Conservation (phyloP, 169 alveolate genomes). For the Plasmodium vivax region DNA sequence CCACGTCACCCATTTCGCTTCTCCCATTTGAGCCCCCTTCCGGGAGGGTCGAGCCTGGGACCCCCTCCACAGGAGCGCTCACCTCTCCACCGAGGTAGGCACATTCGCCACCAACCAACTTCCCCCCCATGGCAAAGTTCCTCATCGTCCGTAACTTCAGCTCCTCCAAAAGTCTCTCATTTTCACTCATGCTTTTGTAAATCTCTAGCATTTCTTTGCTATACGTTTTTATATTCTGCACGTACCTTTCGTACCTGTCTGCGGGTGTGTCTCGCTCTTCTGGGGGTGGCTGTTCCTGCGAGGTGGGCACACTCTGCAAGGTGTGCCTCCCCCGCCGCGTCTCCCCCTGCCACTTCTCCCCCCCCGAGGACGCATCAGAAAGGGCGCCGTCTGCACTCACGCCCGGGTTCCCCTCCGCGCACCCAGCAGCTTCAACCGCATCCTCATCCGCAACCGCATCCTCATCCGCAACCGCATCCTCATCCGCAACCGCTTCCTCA, state of each 20-base stretch:
- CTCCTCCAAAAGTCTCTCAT: constrained; percentile 26
- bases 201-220: constrained; percentile 49
- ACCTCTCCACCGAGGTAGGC: not conserved
- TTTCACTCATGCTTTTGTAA: constrained; percentile 38
- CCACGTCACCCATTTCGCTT: not conserved
- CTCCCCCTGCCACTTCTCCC: too few species aligned
- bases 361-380: not conserved
- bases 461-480: too few species aligned
- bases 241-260: constrained; percentile 29
- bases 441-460: too few species aligned
- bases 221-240: constrained; percentile 33
- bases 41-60: not conserved
- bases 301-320: not conserved
- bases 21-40: not conserved
- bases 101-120: not conserved
- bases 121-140: not conserved
- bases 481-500: too few species aligned
- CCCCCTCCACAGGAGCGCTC: not conserved
- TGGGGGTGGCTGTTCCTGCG: not conserved
- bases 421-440: not conserved
- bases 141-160: not conserved
- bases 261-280: not conserved
- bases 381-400: not conserved
- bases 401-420: not conserved
- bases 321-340: too few species aligned